phyloP scores from a whole-genome alignment of 78 protist genomes.

The Dictyostelium brefeldianum region DNA sequence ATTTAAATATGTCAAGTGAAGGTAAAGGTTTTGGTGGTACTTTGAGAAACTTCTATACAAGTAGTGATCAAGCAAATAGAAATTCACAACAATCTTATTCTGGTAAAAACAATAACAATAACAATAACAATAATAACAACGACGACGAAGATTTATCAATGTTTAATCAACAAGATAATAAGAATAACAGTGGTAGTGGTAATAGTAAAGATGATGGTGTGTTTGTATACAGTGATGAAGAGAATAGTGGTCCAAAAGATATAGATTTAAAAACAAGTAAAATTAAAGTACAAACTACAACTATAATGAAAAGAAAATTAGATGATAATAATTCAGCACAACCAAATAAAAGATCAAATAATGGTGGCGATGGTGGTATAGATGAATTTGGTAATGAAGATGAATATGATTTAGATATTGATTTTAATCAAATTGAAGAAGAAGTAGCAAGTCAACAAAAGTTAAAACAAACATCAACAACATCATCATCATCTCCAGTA shows the following conservation, averaged over 20 bases:
- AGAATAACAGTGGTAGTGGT: not conserved
- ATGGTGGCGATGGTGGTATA: not conserved
- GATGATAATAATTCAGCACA: not conserved
- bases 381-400: not conserved
- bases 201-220: not conserved
- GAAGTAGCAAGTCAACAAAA: not conserved
- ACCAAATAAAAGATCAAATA: not conserved
- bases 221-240: constrained; percentile 2
- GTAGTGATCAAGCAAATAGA: not conserved
- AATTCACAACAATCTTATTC: not conserved
- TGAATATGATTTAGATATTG: constrained; percentile 6
- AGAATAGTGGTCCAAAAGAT: not conserved
- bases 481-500: no score
- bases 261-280: not conserved
- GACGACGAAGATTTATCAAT: constrained; percentile 8
- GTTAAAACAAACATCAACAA: not conserved
- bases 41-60: not conserved
- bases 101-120: not conserved
- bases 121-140: not conserved
- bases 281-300: not conserved
- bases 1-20: not conserved
- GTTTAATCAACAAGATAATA: not conserved
- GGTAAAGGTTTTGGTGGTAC: not conserved
- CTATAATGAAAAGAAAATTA: constrained; percentile 1
- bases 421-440: not conserved